Evolutionary conservation across 2,329 filamentous ascomycete species (phyloP), one percentile per base, ranked within the genome.

Genomic region (Apiospora kogelbergensis): DNA sequence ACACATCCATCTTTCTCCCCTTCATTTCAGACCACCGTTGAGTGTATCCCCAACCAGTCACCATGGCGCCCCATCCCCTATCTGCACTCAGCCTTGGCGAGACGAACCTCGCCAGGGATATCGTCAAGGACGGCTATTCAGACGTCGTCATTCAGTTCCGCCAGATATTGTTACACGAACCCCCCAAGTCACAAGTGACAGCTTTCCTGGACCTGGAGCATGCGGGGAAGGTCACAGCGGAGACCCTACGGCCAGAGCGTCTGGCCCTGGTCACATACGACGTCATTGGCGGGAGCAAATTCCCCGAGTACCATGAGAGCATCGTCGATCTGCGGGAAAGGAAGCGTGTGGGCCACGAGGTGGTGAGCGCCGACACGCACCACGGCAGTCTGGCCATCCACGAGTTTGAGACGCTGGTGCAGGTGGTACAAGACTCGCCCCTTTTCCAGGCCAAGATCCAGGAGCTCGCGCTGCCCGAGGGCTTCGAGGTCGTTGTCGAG

Each of bases 401-500:
- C 75, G 76, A 80, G 44, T 81, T 83, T 63, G 78, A 80, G 15
- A 77, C 78, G 9, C 69, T 84, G 0, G 73, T 78, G 1, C 68
- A 79, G 2, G 73, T 73, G 20, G 74, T 78, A 26, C 68, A 75
- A 22, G 68, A 79, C 6, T 86, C 84, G 0, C 77, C 81, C 0
- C 73, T 84, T 44, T 86, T 86, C 75, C 79, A 83, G 70, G 77
- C 82, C 20, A 84, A 84, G 68, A 77, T 86, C 75, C 75, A 80
- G 24, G 83, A 85, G 72, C 83, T 86, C 66, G 73, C 74, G 3
- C 75, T 87, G 15, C 84, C 84, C 9, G 79, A 83, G 40, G 80
- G 81, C 72, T 83, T 84, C 67, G 71, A 74, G 42, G 74, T 84
- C 66, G 79, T 78, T n/a, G 83, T 85, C 71, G 83, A 85, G 88